Evolutionary conservation across 2,329 filamentous ascomycete species (phyloP).

Genomic region (Calonectria hawksworthii): DNA sequence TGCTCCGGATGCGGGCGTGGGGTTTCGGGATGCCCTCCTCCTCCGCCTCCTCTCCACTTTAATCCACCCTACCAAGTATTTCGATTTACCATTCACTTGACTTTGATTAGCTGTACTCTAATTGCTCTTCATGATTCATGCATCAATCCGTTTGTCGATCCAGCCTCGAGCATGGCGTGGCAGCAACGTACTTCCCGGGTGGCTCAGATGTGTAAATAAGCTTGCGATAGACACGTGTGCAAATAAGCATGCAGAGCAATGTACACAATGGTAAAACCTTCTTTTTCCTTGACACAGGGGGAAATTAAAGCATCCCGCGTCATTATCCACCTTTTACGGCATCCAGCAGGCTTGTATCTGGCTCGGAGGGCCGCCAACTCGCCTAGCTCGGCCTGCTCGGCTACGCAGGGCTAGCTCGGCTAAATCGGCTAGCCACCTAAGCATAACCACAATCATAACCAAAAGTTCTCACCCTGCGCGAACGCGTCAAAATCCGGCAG

Average conservation of each 20-base stretch:
- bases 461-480: background rate
- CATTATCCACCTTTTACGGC: background rate
- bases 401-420: background rate
- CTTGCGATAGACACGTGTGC: background rate
- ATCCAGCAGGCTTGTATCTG: background rate
- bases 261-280: background rate
- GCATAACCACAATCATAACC: slow-evolving; percentile 3
- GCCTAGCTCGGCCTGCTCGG: background rate
- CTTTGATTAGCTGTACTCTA: background rate
- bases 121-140: too few relatives aligned
- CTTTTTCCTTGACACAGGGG: background rate
- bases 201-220: background rate
- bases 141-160: background rate
- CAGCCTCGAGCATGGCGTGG: background rate
- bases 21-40: background rate
- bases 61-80: background rate
- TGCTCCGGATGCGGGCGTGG: background rate
- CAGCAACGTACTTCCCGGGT: background rate
- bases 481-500: background rate
- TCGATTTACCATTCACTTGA: background rate
- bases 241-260: background rate
- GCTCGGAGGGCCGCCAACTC: background rate
- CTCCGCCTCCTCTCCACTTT: background rate
- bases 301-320: background rate
- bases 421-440: background rate